Evolutionary conservation across 139 green algal genomes (phyloP), one percentile per base, ranked within the genome.

Genomic region (Chlamydomonas sp.): DNA sequence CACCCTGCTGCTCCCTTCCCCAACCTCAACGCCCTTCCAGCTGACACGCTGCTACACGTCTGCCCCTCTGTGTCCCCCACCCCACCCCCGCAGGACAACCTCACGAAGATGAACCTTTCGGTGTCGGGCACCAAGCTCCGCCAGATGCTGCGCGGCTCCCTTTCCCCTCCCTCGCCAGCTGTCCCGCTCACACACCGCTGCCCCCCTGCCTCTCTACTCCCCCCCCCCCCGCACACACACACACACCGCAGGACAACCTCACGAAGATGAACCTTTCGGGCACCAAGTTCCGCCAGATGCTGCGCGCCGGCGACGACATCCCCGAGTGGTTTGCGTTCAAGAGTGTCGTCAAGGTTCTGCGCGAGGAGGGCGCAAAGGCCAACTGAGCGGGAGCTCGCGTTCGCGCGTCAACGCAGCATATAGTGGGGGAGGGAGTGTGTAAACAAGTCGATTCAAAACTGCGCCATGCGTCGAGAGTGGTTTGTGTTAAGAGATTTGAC

Each of bases 271-370:
- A 67, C 47, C 5, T 26, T 13, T 34, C 54, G 16, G 91, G 91
- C 67, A 97, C 91, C 61, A 92, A 96, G 78, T 97, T 97, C 84
- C 77, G 91, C 48, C 79, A 97, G 77, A 94, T 96, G 90, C 84
- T 96, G 72, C 82, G 90, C 60, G 59, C 47, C 26, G 90, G 90
- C 20, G 87, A 92, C 38, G 91, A 96, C 35, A 97, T 98, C 75
- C 93, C 93, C 22, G 91, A 97, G 67, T 98, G 93, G 93, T 97
- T 98, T 83, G 90, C 91, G 5, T 97, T 97, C 85, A 95, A 92
- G 77, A 78, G 48, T 24, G 85, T 93, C 10, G 84, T 90, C 16
- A 54, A 82, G 48, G 85, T 93, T 39, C 78, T 93, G 38, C 77
- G 87, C 16, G 82, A 87, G 61, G 76, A 85, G 39, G 65, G 59